Base-by-base conservation (phyloP, 2,329 filamentous ascomycete species). In the Neonectria hederae region DNA sequence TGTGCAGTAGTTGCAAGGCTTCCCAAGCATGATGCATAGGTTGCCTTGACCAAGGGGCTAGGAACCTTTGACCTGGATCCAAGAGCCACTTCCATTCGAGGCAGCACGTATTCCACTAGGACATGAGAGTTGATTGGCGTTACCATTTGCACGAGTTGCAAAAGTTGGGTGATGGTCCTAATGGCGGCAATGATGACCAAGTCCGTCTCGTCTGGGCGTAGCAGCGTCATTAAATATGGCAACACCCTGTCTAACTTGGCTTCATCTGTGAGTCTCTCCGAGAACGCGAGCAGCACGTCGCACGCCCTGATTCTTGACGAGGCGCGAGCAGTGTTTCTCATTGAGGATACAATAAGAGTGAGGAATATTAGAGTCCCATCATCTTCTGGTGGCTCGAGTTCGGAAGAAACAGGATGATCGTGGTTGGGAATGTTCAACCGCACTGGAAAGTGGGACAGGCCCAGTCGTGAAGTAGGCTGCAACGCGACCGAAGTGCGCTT, bases 361-460 rank as follows among this genome's bases (percentile, higher is more conserved):
- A 99, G 80, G 69, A 99, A 97, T 35, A 99, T 93, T 40, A 99
- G 83, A 3, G 95, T 97, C 0, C 96, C 96, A 74, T 98, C 95
- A 75, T 97, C 94, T 28, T 86, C 84, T 8, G 89, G 84, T 19
- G 88, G 87, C 67, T 89, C 85, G 3, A 87, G 84, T 13, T 85
- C 82, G 3, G 85, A 83, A 1, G 87, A 87, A 8, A 90, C 86
- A 68, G 87, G 86, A 69, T 93, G 91, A 67, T 93, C 89, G 75
- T 95, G 91, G 72, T 93, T 94, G 4, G 94, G 94, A 63, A 97
- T 91, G 76, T 94, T 94, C 40, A 98, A 83, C 65, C 92, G 89
- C 14, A 97, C 85, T 0, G 95, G 94, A 62, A 97, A 93, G 22
- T 93, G 83, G 2, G 86, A 84, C 19, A 89, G 79, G 2, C 84